phyloP scores from a whole-genome alignment of 805 yeast species.

The Wickerhamomyces strasburgensis region DNA sequence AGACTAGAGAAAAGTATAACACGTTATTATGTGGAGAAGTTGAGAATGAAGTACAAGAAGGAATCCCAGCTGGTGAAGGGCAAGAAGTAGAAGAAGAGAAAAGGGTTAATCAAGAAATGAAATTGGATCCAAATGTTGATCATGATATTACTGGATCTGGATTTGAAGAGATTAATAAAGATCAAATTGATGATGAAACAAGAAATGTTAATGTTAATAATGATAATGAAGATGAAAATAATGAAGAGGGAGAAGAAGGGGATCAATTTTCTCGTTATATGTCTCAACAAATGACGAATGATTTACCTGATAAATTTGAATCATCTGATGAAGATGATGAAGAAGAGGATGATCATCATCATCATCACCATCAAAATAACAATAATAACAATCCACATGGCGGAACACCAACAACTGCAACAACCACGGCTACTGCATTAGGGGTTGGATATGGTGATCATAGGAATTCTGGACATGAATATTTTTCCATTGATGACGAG shows the following conservation, averaged over 20 bases:
- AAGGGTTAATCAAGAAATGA: constrained; percentile 18
- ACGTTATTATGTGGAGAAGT: constrained; percentile 80
- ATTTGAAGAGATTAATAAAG: constrained; percentile 23
- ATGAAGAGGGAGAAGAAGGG: constrained; percentile 21
- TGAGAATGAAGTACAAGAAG: constrained; percentile 31
- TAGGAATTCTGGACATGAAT: constrained; percentile 8
- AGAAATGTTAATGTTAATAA: no score
- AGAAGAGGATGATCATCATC: constrained; percentile 21
- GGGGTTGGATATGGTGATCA: constrained; percentile 1
- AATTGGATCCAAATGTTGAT: constrained; percentile 32
- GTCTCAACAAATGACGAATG: constrained; percentile 66
- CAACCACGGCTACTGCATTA: not conserved
- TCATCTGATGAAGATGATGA: constrained; percentile 45
- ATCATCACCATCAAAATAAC: no score
- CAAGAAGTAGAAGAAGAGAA: constrained; percentile 30
- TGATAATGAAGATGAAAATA: constrained; percentile 19
- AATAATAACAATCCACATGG: no score
- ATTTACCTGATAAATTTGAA: constrained; percentile 51
- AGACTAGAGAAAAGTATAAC: constrained; percentile 90
- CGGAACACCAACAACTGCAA: constrained; percentile 15
- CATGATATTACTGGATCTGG: constrained; percentile 29
- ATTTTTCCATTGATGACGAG: constrained; percentile 30
- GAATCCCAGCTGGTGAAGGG: no score
- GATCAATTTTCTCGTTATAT: constrained; percentile 45
- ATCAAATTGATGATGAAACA: constrained; percentile 8